Evolutionary conservation across 2,329 filamentous ascomycete genomes (phyloP), one percentile per base, ranked within the genome.

Genomic region (Plenodomus biglobosus): DNA sequence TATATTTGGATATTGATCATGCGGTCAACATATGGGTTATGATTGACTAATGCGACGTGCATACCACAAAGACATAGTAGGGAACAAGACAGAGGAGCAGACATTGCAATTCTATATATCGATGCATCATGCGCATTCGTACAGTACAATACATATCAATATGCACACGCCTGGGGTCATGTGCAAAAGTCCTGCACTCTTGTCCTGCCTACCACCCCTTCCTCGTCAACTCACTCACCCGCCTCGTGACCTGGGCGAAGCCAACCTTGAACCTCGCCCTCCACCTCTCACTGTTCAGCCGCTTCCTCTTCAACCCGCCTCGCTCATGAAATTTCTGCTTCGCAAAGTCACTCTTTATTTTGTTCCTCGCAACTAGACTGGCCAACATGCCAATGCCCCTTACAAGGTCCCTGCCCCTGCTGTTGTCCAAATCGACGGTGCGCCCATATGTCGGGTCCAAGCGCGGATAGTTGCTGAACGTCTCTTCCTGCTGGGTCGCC

Each of bases 221-320:
- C 66, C 77, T 82, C 60, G 82, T 86, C 74, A 95, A 77, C 68
- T 88, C 81, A 65, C 81, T 76, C 5, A 90, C 88, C 57, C 88
- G 78, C 35, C 62, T 68, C 7, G 89, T 80, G 10, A 84, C 82
- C 4, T 80, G 79, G 69, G 76, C 79, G 73, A 94, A 92, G 3
- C 85, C 86, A 24, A 70, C 69, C 77, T 82, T 85, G 73, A 92
- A 94, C 50, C 83, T 80, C 55, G 59, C 74, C 68, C 82, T 79
- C 86, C 87, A 91, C 52, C 88, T 78, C 76, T 86, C 77, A 50
- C 82, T 85, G 69, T 76, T 77, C 59, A 90, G 72, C 62, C 89
- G 81, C 83, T 94, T 95, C 72, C 85, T 80, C 80, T 88, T 90
- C 63, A 90, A 63, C 2, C 89, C 90, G 0, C 80, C 80, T 39